A percentile compares a stretch with the other conserved stretches of the same genome.
These are phyloP conservation scores for Boletus pseudopeckii DNA, from an alignment of 768 basidiomycete genomes.

Conservation along the genomic window DNA sequence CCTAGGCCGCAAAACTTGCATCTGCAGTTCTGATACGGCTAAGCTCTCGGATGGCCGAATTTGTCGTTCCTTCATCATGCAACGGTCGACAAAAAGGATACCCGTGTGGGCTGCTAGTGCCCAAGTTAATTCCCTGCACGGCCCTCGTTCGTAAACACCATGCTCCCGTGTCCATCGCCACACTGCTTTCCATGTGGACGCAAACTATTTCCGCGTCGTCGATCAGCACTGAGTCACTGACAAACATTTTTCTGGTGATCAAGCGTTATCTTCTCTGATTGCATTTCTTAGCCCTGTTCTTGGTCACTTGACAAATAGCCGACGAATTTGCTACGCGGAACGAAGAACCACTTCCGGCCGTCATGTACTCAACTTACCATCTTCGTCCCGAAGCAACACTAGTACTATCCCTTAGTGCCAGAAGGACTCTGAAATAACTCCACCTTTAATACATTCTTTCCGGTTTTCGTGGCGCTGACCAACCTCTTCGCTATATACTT, in stretches of 20 bases:
- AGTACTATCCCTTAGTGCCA: not conserved
- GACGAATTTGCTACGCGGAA: not conserved
- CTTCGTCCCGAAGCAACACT: not conserved
- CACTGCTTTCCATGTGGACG: not conserved
- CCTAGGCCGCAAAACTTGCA: not conserved
- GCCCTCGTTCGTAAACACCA: not conserved
- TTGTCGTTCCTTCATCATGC: not conserved
- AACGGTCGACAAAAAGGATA: not conserved
- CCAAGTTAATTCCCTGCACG: not conserved
- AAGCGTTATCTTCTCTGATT: not conserved
- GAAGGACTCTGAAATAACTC: not conserved
- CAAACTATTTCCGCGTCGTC: not conserved
- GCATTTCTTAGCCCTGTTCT: not conserved
- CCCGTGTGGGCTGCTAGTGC: not conserved
- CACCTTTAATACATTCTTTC: not conserved
- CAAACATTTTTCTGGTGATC: not conserved
- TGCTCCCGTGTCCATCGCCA: not conserved
- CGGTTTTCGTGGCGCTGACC: not conserved
- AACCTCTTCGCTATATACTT: conserved; percentile 16
- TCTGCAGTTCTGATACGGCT: not conserved
- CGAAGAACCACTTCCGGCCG: not conserved
- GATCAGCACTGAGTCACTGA: not conserved
- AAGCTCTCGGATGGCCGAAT: not conserved
- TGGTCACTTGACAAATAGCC: not conserved
- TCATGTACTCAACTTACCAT: not conserved